Percentiles rank a stretch among this genome's conserved stretches.
phyloP scores from a whole-genome alignment of 371 early-diverging fungal genomes.

The Mortierella sp. region DNA sequence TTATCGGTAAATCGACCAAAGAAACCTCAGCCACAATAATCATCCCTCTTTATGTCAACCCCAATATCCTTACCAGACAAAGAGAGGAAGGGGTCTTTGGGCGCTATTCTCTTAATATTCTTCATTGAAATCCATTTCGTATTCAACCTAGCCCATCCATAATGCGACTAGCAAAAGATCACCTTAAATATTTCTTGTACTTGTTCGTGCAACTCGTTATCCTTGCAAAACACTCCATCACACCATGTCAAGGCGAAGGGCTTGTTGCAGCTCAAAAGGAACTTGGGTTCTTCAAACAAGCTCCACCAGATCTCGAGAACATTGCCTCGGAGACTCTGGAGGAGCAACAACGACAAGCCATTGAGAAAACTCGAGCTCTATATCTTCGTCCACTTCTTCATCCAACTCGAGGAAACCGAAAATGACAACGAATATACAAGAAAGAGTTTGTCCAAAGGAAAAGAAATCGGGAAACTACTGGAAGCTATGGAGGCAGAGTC shows the following conservation, averaged over 20 bases:
- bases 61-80: too few species aligned
- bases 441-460: slow-evolving; percentile 19
- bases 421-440: not conserved
- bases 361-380: not conserved
- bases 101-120: not conserved
- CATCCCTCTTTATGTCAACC: too few species aligned
- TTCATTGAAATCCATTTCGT: not conserved
- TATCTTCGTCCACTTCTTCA: not conserved
- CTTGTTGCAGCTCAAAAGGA: not conserved
- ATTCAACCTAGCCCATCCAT: not conserved
- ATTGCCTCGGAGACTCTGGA: not conserved
- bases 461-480: slow-evolving; percentile 9
- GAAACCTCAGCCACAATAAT: too few species aligned
- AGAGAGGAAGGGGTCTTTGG: too few species aligned
- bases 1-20: too few species aligned
- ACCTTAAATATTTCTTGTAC: not conserved
- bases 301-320: not conserved
- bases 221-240: not conserved
- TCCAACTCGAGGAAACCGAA: not conserved
- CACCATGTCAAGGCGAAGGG: not conserved
- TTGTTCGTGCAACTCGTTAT: slow-evolving; percentile 1
- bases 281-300: not conserved
- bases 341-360: not conserved
- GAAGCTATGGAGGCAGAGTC: not conserved
- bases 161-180: not conserved